phyloP scores from a whole-genome alignment of 2,329 filamentous ascomycete genomes.

The Neonectria faginata region DNA sequence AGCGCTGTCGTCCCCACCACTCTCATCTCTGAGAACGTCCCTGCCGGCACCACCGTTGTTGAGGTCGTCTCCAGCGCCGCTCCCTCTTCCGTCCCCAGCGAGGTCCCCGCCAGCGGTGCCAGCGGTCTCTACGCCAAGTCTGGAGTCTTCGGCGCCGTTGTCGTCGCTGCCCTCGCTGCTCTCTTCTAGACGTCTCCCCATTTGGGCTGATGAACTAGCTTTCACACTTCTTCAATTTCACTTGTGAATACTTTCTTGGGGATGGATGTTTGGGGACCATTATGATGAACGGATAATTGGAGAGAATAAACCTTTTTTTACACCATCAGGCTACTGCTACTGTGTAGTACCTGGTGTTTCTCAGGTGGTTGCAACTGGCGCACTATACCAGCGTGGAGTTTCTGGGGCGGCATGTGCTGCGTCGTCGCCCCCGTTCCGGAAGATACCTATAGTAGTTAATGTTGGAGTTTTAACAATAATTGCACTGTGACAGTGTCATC shows the following conservation, averaged over 20 bases:
- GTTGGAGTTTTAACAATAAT: slow-evolving; percentile 27
- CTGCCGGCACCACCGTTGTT: slow-evolving; percentile 21
- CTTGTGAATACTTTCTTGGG: slow-evolving; percentile 44
- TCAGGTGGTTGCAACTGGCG: slow-evolving; percentile 43
- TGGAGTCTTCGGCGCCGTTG: slow-evolving; percentile 54
- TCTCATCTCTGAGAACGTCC: slow-evolving; percentile 12
- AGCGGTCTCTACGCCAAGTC: slow-evolving; percentile 53
- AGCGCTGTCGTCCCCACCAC: slow-evolving; percentile 37
- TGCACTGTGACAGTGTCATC: background rate
- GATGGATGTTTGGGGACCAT: slow-evolving; percentile 48
- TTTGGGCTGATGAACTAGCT: slow-evolving; percentile 21
- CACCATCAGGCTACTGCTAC: slow-evolving; percentile 37
- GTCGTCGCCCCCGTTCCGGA: slow-evolving; percentile 29
- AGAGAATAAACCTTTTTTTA: slow-evolving; percentile 30
- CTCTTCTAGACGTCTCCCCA: slow-evolving; percentile 46
- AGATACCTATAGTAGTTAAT: slow-evolving; percentile 37
- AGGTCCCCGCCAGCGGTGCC: slow-evolving; percentile 47
- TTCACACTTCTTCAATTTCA: slow-evolving; percentile 30
- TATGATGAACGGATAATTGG: slow-evolving; percentile 21
- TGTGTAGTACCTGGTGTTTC: slow-evolving; percentile 39
- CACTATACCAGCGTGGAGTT: slow-evolving; percentile 45
- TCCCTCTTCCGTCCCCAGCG: slow-evolving; percentile 30
- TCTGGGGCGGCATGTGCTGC: slow-evolving; percentile 36
- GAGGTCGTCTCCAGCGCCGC: slow-evolving; percentile 25
- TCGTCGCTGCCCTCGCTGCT: slow-evolving; percentile 56